phyloP scores from a whole-genome alignment of 805 yeast genomes.

The Zygosaccharomyces siamensis region DNA sequence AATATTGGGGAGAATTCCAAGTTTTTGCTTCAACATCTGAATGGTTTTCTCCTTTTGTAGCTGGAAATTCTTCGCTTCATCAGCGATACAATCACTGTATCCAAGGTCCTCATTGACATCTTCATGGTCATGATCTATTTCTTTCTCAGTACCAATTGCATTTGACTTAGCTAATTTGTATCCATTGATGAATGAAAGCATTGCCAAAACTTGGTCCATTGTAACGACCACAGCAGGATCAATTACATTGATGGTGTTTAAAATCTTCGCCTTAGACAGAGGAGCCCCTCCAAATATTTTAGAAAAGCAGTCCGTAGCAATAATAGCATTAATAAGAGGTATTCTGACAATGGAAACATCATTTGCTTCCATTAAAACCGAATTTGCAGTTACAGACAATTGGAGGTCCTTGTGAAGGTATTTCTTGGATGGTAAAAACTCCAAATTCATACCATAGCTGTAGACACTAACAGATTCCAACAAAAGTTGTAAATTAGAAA shows the following conservation, averaged over 20 bases:
- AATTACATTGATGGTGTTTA: constrained; percentile 26
- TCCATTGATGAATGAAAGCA: constrained; percentile 7
- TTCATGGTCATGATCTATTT: background rate
- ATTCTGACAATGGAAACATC: constrained; percentile 24
- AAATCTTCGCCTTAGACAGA: constrained; percentile 17
- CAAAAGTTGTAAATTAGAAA: constrained; percentile 29
- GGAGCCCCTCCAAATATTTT: constrained; percentile 17
- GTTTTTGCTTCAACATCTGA: background rate
- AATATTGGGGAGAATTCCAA: constrained; percentile 19
- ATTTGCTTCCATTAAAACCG: constrained; percentile 18
- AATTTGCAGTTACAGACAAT: constrained; percentile 28
- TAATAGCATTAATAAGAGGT: constrained; percentile 29
- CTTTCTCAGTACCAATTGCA: background rate
- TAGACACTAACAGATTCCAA: constrained; percentile 22
- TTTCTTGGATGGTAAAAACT: constrained; percentile 19
- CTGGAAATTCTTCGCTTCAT: background rate
- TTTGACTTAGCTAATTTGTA: constrained; percentile 2
- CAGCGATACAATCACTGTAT: background rate
- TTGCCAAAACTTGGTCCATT: constrained; percentile 16
- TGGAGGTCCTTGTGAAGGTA: constrained; percentile 24
- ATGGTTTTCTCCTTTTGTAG: background rate
- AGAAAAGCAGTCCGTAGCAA: constrained; percentile 27
- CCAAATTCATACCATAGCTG: constrained; percentile 21
- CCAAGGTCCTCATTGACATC: background rate
- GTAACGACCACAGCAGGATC: constrained; percentile 31